Percentiles rank a stretch among this genome's conserved stretches.
Evolutionary conservation across 73 alveolate genomes (phyloP).

Genomic region (Tetrahymena malaccensis): DNA sequence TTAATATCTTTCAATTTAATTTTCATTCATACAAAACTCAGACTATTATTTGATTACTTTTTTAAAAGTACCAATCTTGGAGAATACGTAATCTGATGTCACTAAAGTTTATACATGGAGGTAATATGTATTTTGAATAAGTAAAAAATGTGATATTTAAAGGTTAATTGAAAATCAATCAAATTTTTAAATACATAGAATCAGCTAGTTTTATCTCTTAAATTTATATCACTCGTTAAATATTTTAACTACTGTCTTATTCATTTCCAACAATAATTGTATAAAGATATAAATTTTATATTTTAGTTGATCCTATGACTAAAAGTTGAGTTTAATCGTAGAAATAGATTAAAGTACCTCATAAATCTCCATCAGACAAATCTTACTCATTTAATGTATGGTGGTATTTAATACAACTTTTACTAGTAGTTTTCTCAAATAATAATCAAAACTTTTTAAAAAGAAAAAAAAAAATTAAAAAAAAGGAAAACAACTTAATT

Average conservation of each 20-base stretch:
- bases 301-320: neutral
- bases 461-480: neutral
- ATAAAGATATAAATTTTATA: too few species aligned
- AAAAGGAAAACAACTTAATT: neutral
- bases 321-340: neutral
- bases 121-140: too few species aligned
- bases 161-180: neutral
- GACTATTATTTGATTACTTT: neutral
- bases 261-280: too few species aligned
- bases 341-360: neutral
- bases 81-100: neutral
- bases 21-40: neutral
- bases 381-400: neutral
- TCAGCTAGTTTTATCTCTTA: neutral
- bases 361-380: neutral
- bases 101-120: neutral
- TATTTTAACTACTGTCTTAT: too few species aligned
- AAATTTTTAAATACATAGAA: neutral
- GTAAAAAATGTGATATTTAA: neutral
- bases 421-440: neutral
- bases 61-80: neutral
- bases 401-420: neutral
- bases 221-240: too few species aligned
- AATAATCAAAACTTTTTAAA: too few species aligned
- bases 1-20: neutral